These are phyloP conservation scores for Verticillium isaacii DNA, from an alignment of 2,329 filamentous ascomycete species.

Conservation along the genomic window DNA sequence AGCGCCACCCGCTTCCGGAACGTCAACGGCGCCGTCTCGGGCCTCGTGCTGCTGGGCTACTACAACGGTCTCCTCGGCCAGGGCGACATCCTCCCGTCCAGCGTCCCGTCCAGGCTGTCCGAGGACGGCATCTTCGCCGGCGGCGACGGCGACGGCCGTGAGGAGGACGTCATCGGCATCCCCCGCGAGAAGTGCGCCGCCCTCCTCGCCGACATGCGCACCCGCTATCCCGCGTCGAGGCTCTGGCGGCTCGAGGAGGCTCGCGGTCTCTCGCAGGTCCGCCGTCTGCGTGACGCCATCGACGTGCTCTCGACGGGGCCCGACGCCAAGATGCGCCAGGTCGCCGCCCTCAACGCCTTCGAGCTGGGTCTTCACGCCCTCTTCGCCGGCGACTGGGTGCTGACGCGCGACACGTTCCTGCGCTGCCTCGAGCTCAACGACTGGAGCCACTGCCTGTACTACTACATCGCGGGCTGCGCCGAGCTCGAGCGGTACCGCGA, in stretches of 20 bases:
- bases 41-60: slow-evolving; percentile 74
- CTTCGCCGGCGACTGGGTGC: slow-evolving; percentile 71
- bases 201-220: slow-evolving; percentile 69
- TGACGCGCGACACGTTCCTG: slow-evolving; percentile 71
- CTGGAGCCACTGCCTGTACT: slow-evolving; percentile 87
- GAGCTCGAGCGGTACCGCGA: slow-evolving; percentile 79
- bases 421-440: slow-evolving; percentile 75
- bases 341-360: slow-evolving; percentile 80
- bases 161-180: slow-evolving; percentile 50
- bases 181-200: slow-evolving; percentile 62
- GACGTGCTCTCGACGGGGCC: slow-evolving; percentile 55
- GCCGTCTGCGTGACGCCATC: slow-evolving; percentile 63
- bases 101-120: slow-evolving; percentile 72
- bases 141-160: neutral
- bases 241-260: slow-evolving; percentile 90
- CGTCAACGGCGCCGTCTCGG: slow-evolving; percentile 87
- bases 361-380: slow-evolving; percentile 76
- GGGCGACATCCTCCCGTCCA: slow-evolving; percentile 77
- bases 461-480: slow-evolving; percentile 76
- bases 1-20: slow-evolving; percentile 80
- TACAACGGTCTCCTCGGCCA: slow-evolving; percentile 85
- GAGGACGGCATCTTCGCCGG: neutral
- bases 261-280: slow-evolving; percentile 64
- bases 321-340: slow-evolving; percentile 76
- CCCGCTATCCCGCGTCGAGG: slow-evolving; percentile 72